Base-by-base conservation (phyloP, 176 grass and related monocot genomes). In the Rhynchospora tenuis region DNA sequence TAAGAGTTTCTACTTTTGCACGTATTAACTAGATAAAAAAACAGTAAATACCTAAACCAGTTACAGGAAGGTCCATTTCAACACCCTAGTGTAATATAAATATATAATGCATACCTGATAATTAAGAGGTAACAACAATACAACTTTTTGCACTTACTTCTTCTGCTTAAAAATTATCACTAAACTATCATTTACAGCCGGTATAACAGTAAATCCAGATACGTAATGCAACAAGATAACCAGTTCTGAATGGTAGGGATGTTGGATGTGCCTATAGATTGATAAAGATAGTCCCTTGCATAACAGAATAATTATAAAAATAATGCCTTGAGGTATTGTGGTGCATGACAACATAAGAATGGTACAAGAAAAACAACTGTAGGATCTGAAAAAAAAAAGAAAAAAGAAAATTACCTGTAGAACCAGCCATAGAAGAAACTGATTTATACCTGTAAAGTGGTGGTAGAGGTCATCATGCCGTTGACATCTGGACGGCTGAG, bases 401-500 rank as follows among this genome's bases (percentile, higher is more conserved):
- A n/a, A n/a, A n/a, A n/a, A n/a, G n/a, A n/a, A n/a, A n/a, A n/a
- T n/a, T n/a, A n/a, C n/a, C n/a, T n/a, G 10, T 46, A 12, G n/a
- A 26, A 73, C 19, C 70, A 51, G 45, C n/a, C 12, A 81, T 12
- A 55, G 15, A 48, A 57, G 9, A 46, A 42, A 45, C 17, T 61
- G 19, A 54, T 57, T 73, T 16, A 48, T 11, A 19, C 96, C 84
- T 84, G 64, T 83, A 90, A 73, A 33, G 93, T 90, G 22, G 86
- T 92, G 13, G 87, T 88, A 58, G 87, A 93, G 72, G 59, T 83
- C 91, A 99, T 89, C 24, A 70, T 50, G 73, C 89, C 93, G 77
- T 85, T 84, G 64, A 79, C 70, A 71, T 91, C 81, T 31, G 85
- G 61, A 68, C 93, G 89, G 38, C 88, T 92, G 51, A 99, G 72